Conservation (phyloP, 176 grass and related monocot genomes). For the Aegilops speltoides region DNA sequence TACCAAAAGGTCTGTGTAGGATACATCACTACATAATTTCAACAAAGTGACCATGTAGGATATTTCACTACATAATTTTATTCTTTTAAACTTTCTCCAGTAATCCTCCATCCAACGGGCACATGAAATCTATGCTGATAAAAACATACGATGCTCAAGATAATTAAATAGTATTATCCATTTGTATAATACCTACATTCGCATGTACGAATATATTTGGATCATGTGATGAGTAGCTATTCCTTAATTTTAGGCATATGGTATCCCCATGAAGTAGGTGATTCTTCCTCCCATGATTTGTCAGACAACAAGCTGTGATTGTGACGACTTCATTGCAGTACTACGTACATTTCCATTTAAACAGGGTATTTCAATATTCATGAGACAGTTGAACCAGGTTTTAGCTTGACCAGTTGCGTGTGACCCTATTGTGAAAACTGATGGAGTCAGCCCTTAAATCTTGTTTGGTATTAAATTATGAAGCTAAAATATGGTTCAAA, state of each 20-base stretch:
- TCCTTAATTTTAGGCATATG: background rate
- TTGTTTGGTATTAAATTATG: background rate
- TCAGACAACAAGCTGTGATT: no score
- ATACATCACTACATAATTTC: background rate
- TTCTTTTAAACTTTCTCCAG: no score
- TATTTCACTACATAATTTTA: background rate
- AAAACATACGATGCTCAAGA: background rate
- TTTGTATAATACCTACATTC: background rate
- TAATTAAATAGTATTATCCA: background rate
- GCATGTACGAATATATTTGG: background rate
- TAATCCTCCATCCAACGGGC: no score
- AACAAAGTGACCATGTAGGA: background rate
- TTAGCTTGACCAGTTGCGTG: background rate
- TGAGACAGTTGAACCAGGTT: background rate
- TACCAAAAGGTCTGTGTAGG: background rate
- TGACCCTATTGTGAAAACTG: background rate
- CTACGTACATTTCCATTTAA: no score
- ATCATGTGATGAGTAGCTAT: no score
- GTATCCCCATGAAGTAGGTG: background rate
- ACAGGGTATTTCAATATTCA: background rate
- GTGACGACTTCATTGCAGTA: no score
- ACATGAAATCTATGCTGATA: no score
- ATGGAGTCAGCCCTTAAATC: background rate
- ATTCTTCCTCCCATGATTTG: background rate
- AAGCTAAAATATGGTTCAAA: background rate